These are phyloP conservation scores for Ogataea kodamae DNA, from an alignment of 805 yeast species.

Conservation along the genomic window DNA sequence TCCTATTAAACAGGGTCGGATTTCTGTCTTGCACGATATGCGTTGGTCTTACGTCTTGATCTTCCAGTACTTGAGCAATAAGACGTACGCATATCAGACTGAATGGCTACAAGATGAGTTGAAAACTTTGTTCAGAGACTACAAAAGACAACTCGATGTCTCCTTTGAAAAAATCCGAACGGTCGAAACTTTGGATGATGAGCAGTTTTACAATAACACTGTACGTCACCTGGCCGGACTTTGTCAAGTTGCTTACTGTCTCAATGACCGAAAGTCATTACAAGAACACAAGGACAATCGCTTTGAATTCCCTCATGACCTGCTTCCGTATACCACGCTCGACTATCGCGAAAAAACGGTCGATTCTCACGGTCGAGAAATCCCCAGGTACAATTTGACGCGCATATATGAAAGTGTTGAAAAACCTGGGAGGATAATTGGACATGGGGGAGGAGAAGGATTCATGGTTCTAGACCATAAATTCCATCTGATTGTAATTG, in stretches of 20 bases:
- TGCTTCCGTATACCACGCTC: conserved; percentile 9
- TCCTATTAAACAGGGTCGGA: too few species aligned
- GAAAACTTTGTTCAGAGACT: conserved; percentile 11
- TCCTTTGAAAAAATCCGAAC: conserved; percentile 13
- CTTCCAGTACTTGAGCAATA: too few species aligned
- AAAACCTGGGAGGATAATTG: conserved; percentile 4
- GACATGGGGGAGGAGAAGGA: conserved; percentile 25
- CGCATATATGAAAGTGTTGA: conserved; percentile 11
- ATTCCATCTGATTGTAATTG: conserved; percentile 10
- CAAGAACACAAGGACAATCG: conserved; percentile 4
- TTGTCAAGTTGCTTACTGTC: conserved; percentile 23
- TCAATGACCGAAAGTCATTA: conserved; percentile 15
- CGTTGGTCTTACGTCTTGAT: too few species aligned
- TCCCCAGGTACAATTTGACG: conserved; percentile 14
- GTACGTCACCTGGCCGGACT: conserved; percentile 11
- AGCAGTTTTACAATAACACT: conserved; percentile 6
- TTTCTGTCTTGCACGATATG: too few species aligned
- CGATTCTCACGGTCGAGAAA: not conserved
- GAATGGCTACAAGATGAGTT: conserved; percentile 1
- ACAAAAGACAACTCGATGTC: conserved; percentile 12
- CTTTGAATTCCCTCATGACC: conserved; percentile 15
- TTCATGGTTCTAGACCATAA: conserved; percentile 19
- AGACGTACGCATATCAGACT: too few species aligned
- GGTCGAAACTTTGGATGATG: conserved; percentile 7
- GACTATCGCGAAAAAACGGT: conserved; percentile 12